Evolutionary conservation across 208 protist species (phyloP), one percentile per base, ranked within the genome.

Genomic region (Trypanosoma melophagium): DNA sequence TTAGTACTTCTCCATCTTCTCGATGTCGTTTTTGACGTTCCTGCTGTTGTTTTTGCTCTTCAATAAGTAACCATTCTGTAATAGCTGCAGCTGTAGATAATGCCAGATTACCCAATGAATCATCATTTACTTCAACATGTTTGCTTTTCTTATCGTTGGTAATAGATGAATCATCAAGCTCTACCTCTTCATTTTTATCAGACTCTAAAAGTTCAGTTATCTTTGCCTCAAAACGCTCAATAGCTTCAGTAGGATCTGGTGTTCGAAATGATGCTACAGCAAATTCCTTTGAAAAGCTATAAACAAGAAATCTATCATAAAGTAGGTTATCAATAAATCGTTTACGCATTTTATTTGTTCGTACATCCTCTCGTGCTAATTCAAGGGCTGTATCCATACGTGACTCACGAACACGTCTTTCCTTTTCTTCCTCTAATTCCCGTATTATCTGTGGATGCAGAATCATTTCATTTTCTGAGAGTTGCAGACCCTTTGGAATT

Each of bases 211-310:
- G 69, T 19, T 81, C 60, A 16, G 76, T 70, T n/a, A 98, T 92
- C 47, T 76, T 53, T n/a, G 55, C 61, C 35, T 88, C 68, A 25
- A 94, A 62, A 4, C 47, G 52, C 17, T 58, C 63, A n/a, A 92
- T 77, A 10, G 79, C 76, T 35, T 49, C 69, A 24, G 35, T 45
- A 14, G 90, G 83, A 64, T 98, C 66, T 13, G 66, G 69, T 14
- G 94, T 94, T 17, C 97, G 83, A 67, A 98, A 98, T 0, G 96
- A 97, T 0, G 86, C 69, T 21, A 98, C 97, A 35, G 49, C 53
- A 45, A 88, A 89, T 24, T 82, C 74, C 2, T 52, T 57, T 9
- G 80, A 78, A 55, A 98, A 95, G 14, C 90, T 81, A 14, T 71
- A 61, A 0, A 99, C 76, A 17, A 86, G 71, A 66, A 98, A 96